A percentile compares a stretch with the other conserved stretches of the same genome.
Conservation (phyloP, 1,139 yeast species). For the Candida frijolesensis region DNA sequence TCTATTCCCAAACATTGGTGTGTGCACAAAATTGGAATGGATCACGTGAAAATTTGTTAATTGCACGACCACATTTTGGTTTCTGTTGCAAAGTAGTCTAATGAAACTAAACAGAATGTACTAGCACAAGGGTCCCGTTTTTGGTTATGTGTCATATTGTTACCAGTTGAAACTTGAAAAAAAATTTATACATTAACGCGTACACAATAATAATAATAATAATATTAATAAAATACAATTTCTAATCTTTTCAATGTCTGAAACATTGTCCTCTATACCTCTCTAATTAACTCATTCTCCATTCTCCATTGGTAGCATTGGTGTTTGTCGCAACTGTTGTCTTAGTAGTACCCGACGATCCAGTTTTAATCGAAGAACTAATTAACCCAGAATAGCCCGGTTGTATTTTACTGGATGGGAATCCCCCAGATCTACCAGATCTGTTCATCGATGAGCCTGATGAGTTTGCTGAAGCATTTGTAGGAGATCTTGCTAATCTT, state of each 20-base stretch:
- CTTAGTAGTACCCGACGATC: neutral
- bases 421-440: slow-evolving; percentile 23
- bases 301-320: neutral
- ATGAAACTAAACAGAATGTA: neutral
- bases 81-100: neutral
- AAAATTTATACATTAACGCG: too few relatives aligned
- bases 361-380: neutral
- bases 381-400: slow-evolving; percentile 27
- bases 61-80: neutral
- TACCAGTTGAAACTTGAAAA: too few relatives aligned
- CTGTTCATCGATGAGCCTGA: slow-evolving; percentile 10
- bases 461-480: slow-evolving; percentile 32
- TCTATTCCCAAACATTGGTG: neutral
- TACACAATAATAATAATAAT: too few relatives aligned
- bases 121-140: too few relatives aligned
- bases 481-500: slow-evolving; percentile 32
- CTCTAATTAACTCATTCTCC: neutral
- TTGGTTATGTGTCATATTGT: too few relatives aligned
- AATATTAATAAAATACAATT: neutral
- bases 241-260: neutral
- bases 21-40: neutral
- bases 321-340: neutral
- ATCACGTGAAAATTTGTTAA: neutral
- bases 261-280: neutral
- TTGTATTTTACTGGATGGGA: slow-evolving; percentile 14